Evolutionary conservation across 768 basidiomycete genomes (phyloP), one percentile per base, ranked within the genome.

Genomic region (Hemileccinum rubropunctum): DNA sequence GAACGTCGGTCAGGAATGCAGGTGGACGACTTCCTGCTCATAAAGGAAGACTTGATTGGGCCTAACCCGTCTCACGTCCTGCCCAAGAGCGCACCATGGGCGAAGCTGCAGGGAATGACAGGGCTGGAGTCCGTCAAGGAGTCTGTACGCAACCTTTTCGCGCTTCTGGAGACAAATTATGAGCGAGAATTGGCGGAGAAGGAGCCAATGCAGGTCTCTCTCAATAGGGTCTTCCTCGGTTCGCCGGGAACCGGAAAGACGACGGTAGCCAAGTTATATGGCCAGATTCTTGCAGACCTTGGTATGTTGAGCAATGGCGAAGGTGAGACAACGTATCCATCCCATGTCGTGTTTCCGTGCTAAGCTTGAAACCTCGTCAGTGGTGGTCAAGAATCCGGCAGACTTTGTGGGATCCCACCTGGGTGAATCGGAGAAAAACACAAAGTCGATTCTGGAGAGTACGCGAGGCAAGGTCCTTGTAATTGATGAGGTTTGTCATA

Each of bases 231-330:
- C 1, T 85, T 88, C 64, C 59, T 84, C 9, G 86, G 86, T 5
- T 79, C 79, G 4, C 86, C 86, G 8, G 86, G 86, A 1, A 86
- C 83, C 0, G 86, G 85, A 0, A 88, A 88, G 60, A 87, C 86
- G 4, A 80, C 84, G 0, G 86, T 88, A 0, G 85, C 82, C 4
- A 80, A 79, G 57, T 58, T 85, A 12, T 87, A 88, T 50, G 86
- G 86, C 0, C 75, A 76, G 50, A 80, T 87, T 47, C 62, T 88
- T 3, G 76, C 76, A 0, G 82, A 86, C 45, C 62, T 88, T 0
- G 78, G 78, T 4, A 63, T 88, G 37, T 62, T 88, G n/a, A 85
- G 81, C 61, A 86, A 84, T 39, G 82, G 83, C 8, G 86, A 88
- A 80, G 84, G 86, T 85, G 53, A 56, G 68, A 2, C 20, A 20